These are phyloP conservation scores for grape (Vitis vinifera) DNA, from an alignment of 164 flowering plant species.

Conservation along the genomic window ASM3070453v1 NC_081812.1:21125501-21126000, in stretches of 20 bases:
- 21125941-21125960: slow-evolving; percentile 38
- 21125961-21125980: slow-evolving; percentile 36
- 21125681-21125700: neutral
- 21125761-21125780: slow-evolving; percentile 10
- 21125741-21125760: slow-evolving; percentile 17
- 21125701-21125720: slow-evolving; percentile 26
- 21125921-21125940: slow-evolving; percentile 17
- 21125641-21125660: too few relatives aligned
- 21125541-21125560: too few relatives aligned
- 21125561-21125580: too few relatives aligned
- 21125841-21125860: slow-evolving; percentile 27
- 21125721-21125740: slow-evolving; percentile 17
- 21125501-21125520: too few relatives aligned
- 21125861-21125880: slow-evolving; percentile 17
- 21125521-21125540: too few relatives aligned
- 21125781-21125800: neutral
- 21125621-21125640: too few relatives aligned
- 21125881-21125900: slow-evolving; percentile 11
- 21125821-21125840: neutral
- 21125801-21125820: slow-evolving; percentile 32
- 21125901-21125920: slow-evolving; percentile 32
- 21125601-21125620: too few relatives aligned
- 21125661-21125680: too few relatives aligned
- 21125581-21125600: too few relatives aligned
- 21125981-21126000: slow-evolving; percentile 6